A percentile compares a stretch with the other conserved stretches of the same genome.
phyloP scores from a whole-genome alignment of 2,329 filamentous ascomycete genomes.

The Eutypa lata region DNA sequence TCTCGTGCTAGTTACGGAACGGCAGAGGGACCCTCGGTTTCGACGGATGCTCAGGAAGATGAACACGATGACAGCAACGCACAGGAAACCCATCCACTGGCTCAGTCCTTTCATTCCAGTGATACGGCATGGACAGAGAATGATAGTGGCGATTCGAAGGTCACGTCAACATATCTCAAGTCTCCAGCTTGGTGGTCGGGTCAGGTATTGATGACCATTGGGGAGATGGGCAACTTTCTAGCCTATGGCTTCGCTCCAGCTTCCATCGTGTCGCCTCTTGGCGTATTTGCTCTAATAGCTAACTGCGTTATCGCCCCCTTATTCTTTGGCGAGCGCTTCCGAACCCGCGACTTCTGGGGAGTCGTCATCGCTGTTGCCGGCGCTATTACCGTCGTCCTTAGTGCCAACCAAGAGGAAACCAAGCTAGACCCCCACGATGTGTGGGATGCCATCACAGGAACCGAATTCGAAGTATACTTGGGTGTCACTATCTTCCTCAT shows the following conservation, averaged over 20 bases:
- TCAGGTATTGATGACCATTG: constrained; percentile 86
- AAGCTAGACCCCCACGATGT: constrained; percentile 90
- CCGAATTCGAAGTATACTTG: constrained; percentile 89
- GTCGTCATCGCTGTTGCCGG: constrained; percentile 84
- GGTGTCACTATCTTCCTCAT: constrained; percentile 74
- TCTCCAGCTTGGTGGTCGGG: constrained; percentile 97
- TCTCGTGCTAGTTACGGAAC: constrained; percentile 26
- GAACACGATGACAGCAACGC: constrained; percentile 30
- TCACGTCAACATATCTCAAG: constrained; percentile 71
- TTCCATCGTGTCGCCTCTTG: constrained; percentile 92
- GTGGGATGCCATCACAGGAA: constrained; percentile 80
- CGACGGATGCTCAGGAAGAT: constrained; percentile 27
- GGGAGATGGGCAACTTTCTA: constrained; percentile 93
- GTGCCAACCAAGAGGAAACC: constrained; percentile 82
- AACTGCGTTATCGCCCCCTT: constrained; percentile 96
- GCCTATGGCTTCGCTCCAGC: constrained; percentile 97
- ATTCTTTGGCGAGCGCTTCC: constrained; percentile 88
- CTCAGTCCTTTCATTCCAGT: constrained; percentile 46
- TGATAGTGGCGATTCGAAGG: constrained; percentile 34
- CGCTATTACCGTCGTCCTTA: constrained; percentile 88
- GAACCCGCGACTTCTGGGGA: constrained; percentile 79
- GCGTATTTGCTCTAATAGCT: constrained; percentile 93
- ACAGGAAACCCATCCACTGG: constrained; percentile 50
- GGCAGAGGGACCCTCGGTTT: constrained; percentile 11
- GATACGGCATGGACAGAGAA: constrained; percentile 36